These are phyloP conservation scores for Protea cynaroides DNA, from an alignment of 164 flowering plant species.

Conservation along the genomic window DNA sequence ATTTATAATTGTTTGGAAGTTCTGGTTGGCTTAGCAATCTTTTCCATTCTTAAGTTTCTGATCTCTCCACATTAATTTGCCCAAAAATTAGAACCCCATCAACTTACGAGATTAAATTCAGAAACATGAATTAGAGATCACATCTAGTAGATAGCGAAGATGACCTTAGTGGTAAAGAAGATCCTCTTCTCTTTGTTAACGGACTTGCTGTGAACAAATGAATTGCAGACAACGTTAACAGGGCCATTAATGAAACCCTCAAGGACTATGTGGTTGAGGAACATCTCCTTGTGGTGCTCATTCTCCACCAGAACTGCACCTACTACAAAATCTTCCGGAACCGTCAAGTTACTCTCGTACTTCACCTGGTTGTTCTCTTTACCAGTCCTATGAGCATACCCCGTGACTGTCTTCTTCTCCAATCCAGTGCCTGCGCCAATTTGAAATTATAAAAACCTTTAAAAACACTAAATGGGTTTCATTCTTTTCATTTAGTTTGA, in stretches of 20 bases:
- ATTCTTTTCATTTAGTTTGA: no score
- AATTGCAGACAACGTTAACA: slow-evolving; percentile 29
- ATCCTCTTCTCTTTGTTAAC: slow-evolving; percentile 42
- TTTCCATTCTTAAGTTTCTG: no score
- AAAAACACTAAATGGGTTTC: no score
- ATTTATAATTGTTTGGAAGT: no score
- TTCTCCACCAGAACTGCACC: slow-evolving; percentile 57
- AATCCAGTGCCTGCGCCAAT: slow-evolving; percentile 19
- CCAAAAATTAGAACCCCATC: no score
- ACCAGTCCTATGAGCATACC: slow-evolving; percentile 19
- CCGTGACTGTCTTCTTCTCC: slow-evolving; percentile 34
- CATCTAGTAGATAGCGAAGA: not conserved
- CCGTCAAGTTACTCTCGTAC: slow-evolving; percentile 35
- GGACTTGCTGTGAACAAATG: slow-evolving; percentile 55
- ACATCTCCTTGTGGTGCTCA: slow-evolving; percentile 62
- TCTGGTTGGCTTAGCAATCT: no score
- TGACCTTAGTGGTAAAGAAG: slow-evolving; percentile 60
- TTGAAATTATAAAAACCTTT: not conserved
- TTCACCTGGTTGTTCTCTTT: slow-evolving; percentile 11
- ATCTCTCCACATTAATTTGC: no score
- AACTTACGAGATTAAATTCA: no score
- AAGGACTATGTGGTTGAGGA: slow-evolving; percentile 30
- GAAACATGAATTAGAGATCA: no score
- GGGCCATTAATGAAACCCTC: slow-evolving; percentile 37
- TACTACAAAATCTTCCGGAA: slow-evolving; percentile 37